Conservation (phyloP, 129 eudicot genomes). For the Oenanthe sinensis region DNA sequence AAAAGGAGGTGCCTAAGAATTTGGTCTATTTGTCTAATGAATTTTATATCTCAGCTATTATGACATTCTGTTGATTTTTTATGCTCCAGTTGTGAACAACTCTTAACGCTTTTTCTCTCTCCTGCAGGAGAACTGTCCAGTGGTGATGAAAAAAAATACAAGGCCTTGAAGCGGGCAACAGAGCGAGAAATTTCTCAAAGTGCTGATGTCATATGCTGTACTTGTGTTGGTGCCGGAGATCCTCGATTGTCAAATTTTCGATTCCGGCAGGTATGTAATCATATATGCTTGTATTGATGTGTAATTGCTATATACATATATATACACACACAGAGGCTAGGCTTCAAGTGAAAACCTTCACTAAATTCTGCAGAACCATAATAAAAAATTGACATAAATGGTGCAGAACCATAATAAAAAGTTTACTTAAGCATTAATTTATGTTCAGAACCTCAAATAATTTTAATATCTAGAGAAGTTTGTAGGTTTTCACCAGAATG, state of each 20-base stretch:
- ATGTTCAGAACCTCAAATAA: too few relatives aligned
- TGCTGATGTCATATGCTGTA: conserved; percentile 87
- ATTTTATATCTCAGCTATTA: neutral
- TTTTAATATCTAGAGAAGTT: too few relatives aligned
- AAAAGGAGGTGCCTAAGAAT: neutral
- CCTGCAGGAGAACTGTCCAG: conserved; percentile 66
- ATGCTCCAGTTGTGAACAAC: neutral
- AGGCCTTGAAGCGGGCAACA: conserved; percentile 73
- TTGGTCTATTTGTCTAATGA: neutral
- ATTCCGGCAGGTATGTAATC: conserved; percentile 53
- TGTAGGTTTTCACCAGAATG: too few relatives aligned
- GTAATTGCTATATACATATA: neutral
- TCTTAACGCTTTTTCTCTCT: neutral
- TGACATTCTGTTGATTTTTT: neutral
- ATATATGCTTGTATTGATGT: neutral
- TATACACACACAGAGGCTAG: too few relatives aligned
- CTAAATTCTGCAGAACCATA: too few relatives aligned
- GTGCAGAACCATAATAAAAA: too few relatives aligned
- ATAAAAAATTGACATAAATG: too few relatives aligned
- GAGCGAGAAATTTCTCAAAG: conserved; percentile 89
- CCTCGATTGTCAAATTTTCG: conserved; percentile 78
- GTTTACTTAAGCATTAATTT: too few relatives aligned
- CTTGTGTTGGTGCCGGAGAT: conserved; percentile 91
- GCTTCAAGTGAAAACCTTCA: too few relatives aligned
- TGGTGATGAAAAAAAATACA: conserved; percentile 80